Evolutionary conservation across 2,329 filamentous ascomycete species (phyloP), one percentile per base, ranked within the genome.

Genomic region (Immersiporthe knoxdaviesiana): DNA sequence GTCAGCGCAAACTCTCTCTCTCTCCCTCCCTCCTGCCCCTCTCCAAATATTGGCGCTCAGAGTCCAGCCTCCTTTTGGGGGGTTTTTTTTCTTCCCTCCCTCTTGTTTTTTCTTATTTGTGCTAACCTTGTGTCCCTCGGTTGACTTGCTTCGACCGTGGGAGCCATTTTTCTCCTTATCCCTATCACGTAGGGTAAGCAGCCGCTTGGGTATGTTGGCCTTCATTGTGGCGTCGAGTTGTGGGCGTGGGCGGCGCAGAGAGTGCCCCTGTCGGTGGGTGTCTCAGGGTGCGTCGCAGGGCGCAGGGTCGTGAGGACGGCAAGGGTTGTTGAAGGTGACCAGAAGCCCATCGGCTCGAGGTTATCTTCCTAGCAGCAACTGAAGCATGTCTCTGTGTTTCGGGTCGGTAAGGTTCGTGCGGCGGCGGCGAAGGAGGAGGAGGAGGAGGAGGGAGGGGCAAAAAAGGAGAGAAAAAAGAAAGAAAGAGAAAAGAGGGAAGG

Each of bases 121-220:
- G 41, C 78, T 70, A 79, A 87, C 87, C 82, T 86, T 88, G 72
- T 82, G 82, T 32, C 80, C 78, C 67, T 88, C 85, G 27, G 83
- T 82, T 61, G 87, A 88, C 74, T 85, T 88, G 75, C 83, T 84
- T 70, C 86, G 84, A 69, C 81, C 82, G 73, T 88, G 85, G 50
- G 77, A 73, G 70, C 81, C 83, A 78, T 84, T 84, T 80, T 87
- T 93, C 24, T 62, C 59, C 30, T 63, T 63, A 16, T 63, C 61
- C 39, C 27, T 67, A 75, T 92, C 91, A 73, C 90, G 87, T 74
- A 90, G 84, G 78, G 88, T 92, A 70, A 92, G 87, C 77, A 93
- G 90, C 75, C 90, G 89, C 77, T 87, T 89, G 63, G 84, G 84
- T 70, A 86, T 80, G 72, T 83, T 76, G 60, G 75, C 79, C 79